phyloP scores from a whole-genome alignment of 2,329 filamentous ascomycete genomes.

The Mollisiaceae sp. region DNA sequence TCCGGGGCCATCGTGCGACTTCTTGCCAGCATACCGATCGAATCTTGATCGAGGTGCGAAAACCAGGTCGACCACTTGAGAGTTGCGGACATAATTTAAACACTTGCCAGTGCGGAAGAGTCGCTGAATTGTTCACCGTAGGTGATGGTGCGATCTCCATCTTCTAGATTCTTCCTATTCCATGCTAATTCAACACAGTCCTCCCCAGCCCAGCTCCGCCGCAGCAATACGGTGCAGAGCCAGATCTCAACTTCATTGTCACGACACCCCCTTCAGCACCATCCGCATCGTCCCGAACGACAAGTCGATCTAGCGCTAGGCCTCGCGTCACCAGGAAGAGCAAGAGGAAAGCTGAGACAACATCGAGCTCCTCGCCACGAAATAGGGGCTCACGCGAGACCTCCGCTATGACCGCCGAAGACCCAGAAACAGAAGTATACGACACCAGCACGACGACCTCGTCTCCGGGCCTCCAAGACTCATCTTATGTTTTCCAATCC shows the following conservation, averaged over 20 bases:
- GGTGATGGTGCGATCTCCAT: slow-evolving; percentile 16
- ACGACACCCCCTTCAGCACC: neutral
- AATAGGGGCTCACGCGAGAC: slow-evolving; percentile 4
- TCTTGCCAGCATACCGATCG: slow-evolving; percentile 37
- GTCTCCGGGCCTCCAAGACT: neutral
- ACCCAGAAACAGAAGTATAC: neutral
- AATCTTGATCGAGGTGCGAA: slow-evolving; percentile 38
- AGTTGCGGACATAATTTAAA: slow-evolving; percentile 36
- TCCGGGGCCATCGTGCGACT: slow-evolving; percentile 40
- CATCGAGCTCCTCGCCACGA: neutral
- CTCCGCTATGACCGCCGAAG: neutral
- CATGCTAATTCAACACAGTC: neutral
- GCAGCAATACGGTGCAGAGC: neutral
- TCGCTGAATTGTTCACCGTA: slow-evolving; percentile 29
- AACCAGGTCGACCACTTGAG: slow-evolving; percentile 39
- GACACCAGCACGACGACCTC: slow-evolving; percentile 1
- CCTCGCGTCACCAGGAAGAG: slow-evolving; percentile 14
- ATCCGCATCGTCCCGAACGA: neutral
- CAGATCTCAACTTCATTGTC: slow-evolving; percentile 6
- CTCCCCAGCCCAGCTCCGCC: neutral
- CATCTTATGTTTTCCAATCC: neutral
- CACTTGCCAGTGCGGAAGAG: slow-evolving; percentile 35
- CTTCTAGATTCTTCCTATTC: neutral
- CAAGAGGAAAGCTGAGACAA: neutral
- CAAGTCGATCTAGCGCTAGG: neutral